Percentiles rank a stretch among this genome's conserved stretches.
These are phyloP conservation scores for Rhododendron mucronatum DNA, from an alignment of 148 eudicot species.

Conservation along the genomic window DNA sequence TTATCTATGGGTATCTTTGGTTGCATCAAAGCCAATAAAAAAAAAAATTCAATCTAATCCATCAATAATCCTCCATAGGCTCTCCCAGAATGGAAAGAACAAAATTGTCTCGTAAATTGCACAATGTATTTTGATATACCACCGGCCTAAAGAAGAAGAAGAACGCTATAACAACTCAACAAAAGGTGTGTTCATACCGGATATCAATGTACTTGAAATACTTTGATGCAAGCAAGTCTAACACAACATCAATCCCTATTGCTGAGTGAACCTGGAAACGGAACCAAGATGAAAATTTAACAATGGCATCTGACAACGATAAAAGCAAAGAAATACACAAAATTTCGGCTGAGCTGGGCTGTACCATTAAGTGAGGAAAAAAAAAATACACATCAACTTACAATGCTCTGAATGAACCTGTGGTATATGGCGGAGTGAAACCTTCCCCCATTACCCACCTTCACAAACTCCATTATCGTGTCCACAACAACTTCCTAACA, in stretches of 20 bases:
- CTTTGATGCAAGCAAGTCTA: constrained; percentile 58
- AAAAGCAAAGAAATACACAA: neutral
- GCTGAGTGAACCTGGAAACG: constrained; percentile 53
- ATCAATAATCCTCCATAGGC: neutral
- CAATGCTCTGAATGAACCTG: constrained; percentile 57
- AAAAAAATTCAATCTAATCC: neutral
- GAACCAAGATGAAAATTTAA: neutral
- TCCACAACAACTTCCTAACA: constrained; percentile 77
- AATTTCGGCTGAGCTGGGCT: neutral
- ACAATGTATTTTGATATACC: neutral
- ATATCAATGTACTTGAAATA: constrained; percentile 84
- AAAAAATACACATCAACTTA: constrained; percentile 29
- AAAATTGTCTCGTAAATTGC: neutral
- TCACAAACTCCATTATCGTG: constrained; percentile 81
- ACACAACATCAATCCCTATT: constrained; percentile 38
- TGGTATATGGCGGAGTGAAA: constrained; percentile 67
- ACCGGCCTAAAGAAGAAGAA: constrained; percentile 5
- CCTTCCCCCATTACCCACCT: constrained; percentile 71
- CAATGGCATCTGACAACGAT: neutral
- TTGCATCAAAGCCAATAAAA: neutral
- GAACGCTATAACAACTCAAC: neutral
- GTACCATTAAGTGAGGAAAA: neutral
- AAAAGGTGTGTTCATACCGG: constrained; percentile 48
- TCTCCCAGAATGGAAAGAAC: neutral
- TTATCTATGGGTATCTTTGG: too few species aligned